phyloP scores from a whole-genome alignment of 2,329 filamentous ascomycete genomes.

The Tolypocladium ovalisporum region DNA sequence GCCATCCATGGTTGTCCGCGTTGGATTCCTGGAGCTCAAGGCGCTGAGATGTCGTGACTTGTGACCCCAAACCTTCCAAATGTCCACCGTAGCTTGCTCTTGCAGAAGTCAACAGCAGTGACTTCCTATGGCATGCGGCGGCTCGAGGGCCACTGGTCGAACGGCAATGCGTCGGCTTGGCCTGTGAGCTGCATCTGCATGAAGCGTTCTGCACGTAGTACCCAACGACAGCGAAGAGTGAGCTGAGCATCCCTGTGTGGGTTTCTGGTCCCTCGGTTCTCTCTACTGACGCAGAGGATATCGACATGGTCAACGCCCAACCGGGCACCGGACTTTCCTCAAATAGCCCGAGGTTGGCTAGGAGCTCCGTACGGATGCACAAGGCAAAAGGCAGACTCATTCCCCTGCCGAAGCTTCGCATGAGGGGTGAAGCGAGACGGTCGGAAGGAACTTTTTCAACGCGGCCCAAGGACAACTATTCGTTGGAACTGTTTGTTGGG shows the following conservation, averaged over 20 bases:
- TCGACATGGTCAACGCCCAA: no score
- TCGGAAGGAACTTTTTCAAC: no score
- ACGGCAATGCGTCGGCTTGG: neutral
- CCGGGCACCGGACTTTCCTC: slow-evolving; percentile 8
- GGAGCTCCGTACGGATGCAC: slow-evolving; percentile 17
- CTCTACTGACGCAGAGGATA: no score
- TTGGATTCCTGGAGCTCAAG: neutral
- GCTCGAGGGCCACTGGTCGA: neutral
- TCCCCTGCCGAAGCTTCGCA: no score
- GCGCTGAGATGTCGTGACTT: neutral
- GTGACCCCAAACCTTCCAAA: neutral
- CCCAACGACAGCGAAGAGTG: no score
- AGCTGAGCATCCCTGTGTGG: no score
- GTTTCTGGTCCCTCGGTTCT: no score
- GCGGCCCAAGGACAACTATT: no score
- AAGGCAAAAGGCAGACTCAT: slow-evolving; percentile 2
- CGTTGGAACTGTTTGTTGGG: no score
- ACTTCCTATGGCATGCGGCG: neutral
- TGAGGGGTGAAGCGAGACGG: no score
- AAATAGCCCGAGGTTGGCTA: slow-evolving; percentile 13
- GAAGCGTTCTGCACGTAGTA: neutral
- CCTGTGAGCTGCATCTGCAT: neutral
- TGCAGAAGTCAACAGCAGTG: no score
- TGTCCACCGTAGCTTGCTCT: neutral
- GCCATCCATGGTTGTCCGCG: neutral